Percentiles rank a stretch among this genome's conserved stretches.
Conservation (phyloP, 441 rosid species). For the Pelargonium citronellum region DNA sequence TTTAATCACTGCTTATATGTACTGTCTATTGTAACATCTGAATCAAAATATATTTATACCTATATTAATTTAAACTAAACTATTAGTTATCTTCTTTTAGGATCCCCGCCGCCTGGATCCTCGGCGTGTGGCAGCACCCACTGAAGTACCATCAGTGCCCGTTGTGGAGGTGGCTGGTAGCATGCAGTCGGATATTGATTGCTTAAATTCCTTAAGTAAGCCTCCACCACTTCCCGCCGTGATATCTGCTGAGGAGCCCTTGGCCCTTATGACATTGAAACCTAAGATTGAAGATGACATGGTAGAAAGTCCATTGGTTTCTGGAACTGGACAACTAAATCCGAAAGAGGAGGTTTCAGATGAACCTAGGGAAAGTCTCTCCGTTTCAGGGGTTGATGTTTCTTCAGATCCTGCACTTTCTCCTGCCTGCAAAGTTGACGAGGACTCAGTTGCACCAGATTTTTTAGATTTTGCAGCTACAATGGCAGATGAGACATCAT, state of each 20-base stretch:
- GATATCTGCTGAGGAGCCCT: slow-evolving; percentile 37
- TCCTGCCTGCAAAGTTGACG: slow-evolving; percentile 42
- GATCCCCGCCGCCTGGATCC: slow-evolving; percentile 99
- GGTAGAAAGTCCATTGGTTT: slow-evolving; percentile 36
- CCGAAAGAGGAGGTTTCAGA: slow-evolving; percentile 43
- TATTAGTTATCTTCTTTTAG: slow-evolving; percentile 39
- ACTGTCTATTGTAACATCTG: slow-evolving; percentile 8
- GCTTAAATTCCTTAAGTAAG: slow-evolving; percentile 41
- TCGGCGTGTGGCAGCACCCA: slow-evolving; percentile 51
- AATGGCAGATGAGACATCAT: slow-evolving; percentile 35
- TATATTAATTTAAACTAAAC: slow-evolving; percentile 24
- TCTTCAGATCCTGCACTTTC: slow-evolving; percentile 46
- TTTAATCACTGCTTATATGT: slow-evolving; percentile 12
- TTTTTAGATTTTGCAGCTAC: slow-evolving; percentile 40
- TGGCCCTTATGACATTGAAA: slow-evolving; percentile 31
- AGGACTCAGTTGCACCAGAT: slow-evolving; percentile 37
- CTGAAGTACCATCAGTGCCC: slow-evolving; percentile 40
- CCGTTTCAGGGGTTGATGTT: slow-evolving; percentile 37
- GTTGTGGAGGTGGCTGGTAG: slow-evolving; percentile 44
- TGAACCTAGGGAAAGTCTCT: slow-evolving; percentile 40
- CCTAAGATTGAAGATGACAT: slow-evolving; percentile 41
- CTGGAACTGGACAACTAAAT: slow-evolving; percentile 41
- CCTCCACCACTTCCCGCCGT: slow-evolving; percentile 37
- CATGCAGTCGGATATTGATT: slow-evolving; percentile 47
- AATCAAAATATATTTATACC: not conserved